Percentiles rank a stretch among this genome's conserved stretches.
phyloP scores from a whole-genome alignment of 805 yeast genomes.

The Starmerella floricola region DNA sequence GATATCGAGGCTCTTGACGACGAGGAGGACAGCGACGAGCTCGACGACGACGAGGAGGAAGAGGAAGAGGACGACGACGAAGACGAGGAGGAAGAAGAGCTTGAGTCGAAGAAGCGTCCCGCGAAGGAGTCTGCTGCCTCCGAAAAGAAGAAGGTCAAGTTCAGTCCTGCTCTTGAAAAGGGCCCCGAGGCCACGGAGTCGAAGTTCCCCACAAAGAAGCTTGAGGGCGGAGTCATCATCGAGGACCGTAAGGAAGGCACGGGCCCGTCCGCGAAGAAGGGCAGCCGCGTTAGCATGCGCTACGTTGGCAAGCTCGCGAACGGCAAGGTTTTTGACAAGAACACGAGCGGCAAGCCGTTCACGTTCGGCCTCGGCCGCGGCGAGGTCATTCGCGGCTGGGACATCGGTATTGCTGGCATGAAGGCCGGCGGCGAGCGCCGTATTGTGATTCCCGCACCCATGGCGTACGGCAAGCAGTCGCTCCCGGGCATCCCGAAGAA shows the following conservation, averaged over 20 bases:
- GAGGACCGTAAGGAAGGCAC: slow-evolving; percentile 88
- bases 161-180: slow-evolving; percentile 82
- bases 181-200: slow-evolving; percentile 58
- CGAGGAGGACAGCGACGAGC: slow-evolving; percentile 34
- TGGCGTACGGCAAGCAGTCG: slow-evolving; percentile 90
- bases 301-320: slow-evolving; percentile 95
- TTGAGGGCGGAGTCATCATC: slow-evolving; percentile 83
- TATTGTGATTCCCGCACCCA: slow-evolving; percentile 85
- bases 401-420: slow-evolving; percentile 97
- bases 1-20: slow-evolving; percentile 33
- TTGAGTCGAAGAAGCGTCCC: slow-evolving; percentile 29
- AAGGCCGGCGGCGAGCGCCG: slow-evolving; percentile 98
- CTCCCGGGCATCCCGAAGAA: slow-evolving; percentile 97
- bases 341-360: slow-evolving; percentile 95
- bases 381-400: slow-evolving; percentile 98
- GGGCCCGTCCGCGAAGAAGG: slow-evolving; percentile 78
- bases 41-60: slow-evolving; percentile 32
- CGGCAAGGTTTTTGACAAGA: slow-evolving; percentile 94
- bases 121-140: slow-evolving; percentile 26
- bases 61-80: slow-evolving; percentile 30
- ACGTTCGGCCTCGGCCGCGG: slow-evolving; percentile 85
- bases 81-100: slow-evolving; percentile 11
- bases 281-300: slow-evolving; percentile 88
- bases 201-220: slow-evolving; percentile 47
- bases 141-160: slow-evolving; percentile 70